Evolutionary conservation across 768 basidiomycete species (phyloP).

Genomic region (Lentinula edodes): DNA sequence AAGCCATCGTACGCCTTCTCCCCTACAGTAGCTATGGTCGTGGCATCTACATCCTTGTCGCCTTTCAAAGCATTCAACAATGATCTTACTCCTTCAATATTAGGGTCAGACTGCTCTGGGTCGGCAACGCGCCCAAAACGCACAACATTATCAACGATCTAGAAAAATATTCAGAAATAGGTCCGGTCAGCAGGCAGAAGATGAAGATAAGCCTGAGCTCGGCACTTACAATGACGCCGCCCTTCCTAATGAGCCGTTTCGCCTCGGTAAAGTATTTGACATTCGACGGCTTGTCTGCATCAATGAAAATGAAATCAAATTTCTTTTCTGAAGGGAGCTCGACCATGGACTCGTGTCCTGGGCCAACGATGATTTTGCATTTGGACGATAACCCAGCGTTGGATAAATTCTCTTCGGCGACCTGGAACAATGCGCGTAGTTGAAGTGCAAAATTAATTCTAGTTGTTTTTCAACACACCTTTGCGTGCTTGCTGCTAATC

Average conservation of each 20-base stretch:
- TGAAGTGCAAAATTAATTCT: not conserved
- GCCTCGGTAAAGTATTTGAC: slow-evolving; percentile 52
- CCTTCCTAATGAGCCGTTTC: slow-evolving; percentile 52
- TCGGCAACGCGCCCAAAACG: slow-evolving; percentile 42
- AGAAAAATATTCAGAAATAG: not conserved
- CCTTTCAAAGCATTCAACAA: slow-evolving; percentile 41
- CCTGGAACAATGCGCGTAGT: slow-evolving; percentile 24
- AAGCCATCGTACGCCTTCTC: slow-evolving; percentile 53
- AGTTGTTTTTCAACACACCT: slow-evolving; percentile 25
- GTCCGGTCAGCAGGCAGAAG: not conserved
- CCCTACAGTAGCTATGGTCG: slow-evolving; percentile 43
- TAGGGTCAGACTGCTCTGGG: slow-evolving; percentile 24
- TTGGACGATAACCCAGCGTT: slow-evolving; percentile 46
- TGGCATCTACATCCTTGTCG: slow-evolving; percentile 46
- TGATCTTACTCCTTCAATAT: slow-evolving; percentile 40
- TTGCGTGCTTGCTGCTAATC: slow-evolving; percentile 36
- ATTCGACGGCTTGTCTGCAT: slow-evolving; percentile 62
- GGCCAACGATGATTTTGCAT: slow-evolving; percentile 45
- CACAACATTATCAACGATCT: slow-evolving; percentile 64
- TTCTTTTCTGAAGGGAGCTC: slow-evolving; percentile 40
- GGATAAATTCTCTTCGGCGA: slow-evolving; percentile 53
- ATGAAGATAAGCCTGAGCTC: too few relatives aligned
- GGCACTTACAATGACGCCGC: slow-evolving; percentile 54
- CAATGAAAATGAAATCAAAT: slow-evolving; percentile 69
- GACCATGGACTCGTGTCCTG: slow-evolving; percentile 44